A percentile compares a stretch with the other conserved stretches of the same genome.
These are phyloP conservation scores for Puya raimondii DNA, from an alignment of 176 grass and related monocot species.

Conservation along the genomic window DNA sequence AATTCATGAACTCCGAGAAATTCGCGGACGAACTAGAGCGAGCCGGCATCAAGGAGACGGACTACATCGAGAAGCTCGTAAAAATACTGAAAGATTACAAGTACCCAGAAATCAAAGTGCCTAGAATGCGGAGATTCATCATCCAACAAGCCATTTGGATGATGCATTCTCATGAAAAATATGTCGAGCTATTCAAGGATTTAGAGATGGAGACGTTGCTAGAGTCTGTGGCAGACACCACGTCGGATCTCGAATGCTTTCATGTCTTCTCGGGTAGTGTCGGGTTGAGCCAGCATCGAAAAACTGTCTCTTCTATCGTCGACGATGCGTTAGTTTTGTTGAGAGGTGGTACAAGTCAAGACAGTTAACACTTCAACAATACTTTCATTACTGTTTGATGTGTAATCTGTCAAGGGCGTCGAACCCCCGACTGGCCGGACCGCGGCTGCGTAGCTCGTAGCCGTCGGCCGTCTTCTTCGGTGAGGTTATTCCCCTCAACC, in stretches of 20 bases:
- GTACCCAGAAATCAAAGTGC: slow-evolving; percentile 19
- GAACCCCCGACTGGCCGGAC: too few relatives aligned
- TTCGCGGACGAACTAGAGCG: too few relatives aligned
- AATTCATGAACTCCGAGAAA: too few relatives aligned
- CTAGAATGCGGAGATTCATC: slow-evolving; percentile 31
- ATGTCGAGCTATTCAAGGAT: slow-evolving; percentile 17
- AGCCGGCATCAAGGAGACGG: too few relatives aligned
- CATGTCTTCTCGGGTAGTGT: slow-evolving; percentile 35
- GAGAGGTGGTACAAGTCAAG: slow-evolving; percentile 1
- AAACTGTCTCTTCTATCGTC: slow-evolving; percentile 11
- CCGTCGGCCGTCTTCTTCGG: too few relatives aligned
- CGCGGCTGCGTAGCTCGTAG: too few relatives aligned
- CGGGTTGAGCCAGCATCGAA: slow-evolving; percentile 20
- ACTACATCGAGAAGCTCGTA: too few relatives aligned
- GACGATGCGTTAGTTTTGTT: slow-evolving; percentile 19
- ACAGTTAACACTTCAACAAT: too few relatives aligned
- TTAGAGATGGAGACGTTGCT: slow-evolving; percentile 19
- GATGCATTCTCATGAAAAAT: slow-evolving; percentile 22
- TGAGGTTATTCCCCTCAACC: too few relatives aligned
- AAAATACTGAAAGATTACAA: too few relatives aligned
- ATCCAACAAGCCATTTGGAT: slow-evolving; percentile 36
- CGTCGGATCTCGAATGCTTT: slow-evolving; percentile 28
- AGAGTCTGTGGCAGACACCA: slow-evolving; percentile 26
- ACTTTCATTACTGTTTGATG: too few relatives aligned
- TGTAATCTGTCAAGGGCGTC: too few relatives aligned